These are phyloP conservation scores for Chrysoporthe cubensis DNA, from an alignment of 2,329 filamentous ascomycete genomes.

Conservation along the genomic window DNA sequence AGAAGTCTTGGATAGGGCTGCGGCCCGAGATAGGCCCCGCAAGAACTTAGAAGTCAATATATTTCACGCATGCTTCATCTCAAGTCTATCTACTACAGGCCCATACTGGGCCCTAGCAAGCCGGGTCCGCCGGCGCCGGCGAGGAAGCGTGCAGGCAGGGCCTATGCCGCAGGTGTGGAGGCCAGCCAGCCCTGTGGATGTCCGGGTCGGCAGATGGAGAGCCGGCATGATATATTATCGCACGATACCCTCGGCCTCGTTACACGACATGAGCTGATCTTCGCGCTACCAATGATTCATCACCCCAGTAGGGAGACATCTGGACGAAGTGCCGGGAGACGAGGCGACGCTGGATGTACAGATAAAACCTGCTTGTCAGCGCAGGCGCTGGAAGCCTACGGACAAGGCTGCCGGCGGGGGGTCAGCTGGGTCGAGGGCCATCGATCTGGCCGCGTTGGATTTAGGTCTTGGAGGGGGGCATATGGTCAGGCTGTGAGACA, in stretches of 20 bases:
- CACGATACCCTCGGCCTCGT: not conserved
- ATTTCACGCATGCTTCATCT: not conserved
- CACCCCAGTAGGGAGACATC: not conserved
- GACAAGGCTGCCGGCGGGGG: not conserved
- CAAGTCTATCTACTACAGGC: not conserved
- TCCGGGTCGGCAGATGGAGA: not conserved
- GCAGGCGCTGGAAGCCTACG: not conserved
- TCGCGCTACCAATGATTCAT: not conserved
- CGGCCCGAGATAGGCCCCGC: not conserved
- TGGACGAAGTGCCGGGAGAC: not conserved
- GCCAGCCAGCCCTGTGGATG: not conserved
- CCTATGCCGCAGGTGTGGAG: not conserved
- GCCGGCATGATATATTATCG: not conserved
- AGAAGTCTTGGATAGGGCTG: conserved; percentile 6
- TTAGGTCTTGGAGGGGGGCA: not conserved
- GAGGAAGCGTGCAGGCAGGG: not conserved
- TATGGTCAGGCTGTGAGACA: not conserved
- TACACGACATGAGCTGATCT: conserved; percentile 16
- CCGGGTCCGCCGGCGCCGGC: too few species aligned
- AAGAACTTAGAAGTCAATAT: not conserved
- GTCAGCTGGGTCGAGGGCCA: not conserved
- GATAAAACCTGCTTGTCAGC: not conserved
- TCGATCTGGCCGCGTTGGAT: too few species aligned
- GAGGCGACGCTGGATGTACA: too few species aligned
- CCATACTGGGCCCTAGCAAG: too few species aligned